These are phyloP conservation scores for Panus rudis DNA, from an alignment of 768 basidiomycete genomes.

Conservation along the genomic window DNA sequence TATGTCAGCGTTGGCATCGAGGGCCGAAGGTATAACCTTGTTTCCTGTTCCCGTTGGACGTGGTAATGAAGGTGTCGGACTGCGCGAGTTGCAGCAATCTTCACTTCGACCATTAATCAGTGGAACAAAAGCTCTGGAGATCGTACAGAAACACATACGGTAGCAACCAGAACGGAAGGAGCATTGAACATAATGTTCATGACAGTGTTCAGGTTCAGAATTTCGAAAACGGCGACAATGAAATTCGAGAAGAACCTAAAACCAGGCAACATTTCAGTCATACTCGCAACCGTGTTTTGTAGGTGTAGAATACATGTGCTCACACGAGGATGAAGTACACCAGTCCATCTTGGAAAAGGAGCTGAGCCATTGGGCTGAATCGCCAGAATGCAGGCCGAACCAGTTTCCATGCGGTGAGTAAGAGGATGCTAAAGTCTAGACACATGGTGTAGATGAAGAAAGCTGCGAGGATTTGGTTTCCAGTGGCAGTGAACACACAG, in stretches of 20 bases:
- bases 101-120: too few relatives aligned
- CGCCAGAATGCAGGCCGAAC: conserved; percentile 34
- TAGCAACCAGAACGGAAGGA: conserved; percentile 59
- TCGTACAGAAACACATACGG: conserved; percentile 38
- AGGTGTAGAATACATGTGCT: conserved; percentile 19
- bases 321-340: conserved; percentile 70
- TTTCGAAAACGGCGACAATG: conserved; percentile 55
- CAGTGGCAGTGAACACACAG: conserved; percentile 53
- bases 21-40: too few relatives aligned
- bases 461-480: conserved; percentile 52
- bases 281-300: not conserved
- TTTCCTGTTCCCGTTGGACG: too few relatives aligned
- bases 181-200: conserved; percentile 69
- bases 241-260: conserved; percentile 60
- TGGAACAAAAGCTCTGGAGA: too few relatives aligned
- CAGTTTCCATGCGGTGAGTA: conserved; percentile 57
- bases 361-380: conserved; percentile 48
- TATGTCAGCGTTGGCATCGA: too few relatives aligned
- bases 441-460: conserved; percentile 71
- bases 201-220: conserved; percentile 61
- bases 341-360: conserved; percentile 67
- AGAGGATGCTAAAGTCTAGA: conserved; percentile 59
- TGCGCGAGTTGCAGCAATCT: too few relatives aligned
- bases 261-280: not conserved
- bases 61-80: too few relatives aligned